Evolutionary conservation across 1,284 basidiomycete genomes (phyloP).

Genomic region (Trichosporon asahii): DNA sequence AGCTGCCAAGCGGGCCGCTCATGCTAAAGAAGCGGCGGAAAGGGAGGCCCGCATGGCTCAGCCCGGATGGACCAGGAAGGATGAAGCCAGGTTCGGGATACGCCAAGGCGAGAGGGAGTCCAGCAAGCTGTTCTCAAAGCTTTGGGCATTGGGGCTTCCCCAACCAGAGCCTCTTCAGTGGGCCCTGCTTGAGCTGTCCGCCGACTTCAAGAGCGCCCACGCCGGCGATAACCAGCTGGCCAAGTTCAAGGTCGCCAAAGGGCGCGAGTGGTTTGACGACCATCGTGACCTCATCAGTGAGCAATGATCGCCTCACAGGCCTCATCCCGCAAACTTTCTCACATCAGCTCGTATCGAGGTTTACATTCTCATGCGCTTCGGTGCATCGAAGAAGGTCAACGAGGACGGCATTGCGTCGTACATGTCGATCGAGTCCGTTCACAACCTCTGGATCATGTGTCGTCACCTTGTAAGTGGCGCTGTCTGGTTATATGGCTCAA

Average conservation of each 20-base stretch:
- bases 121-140: background rate
- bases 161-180: background rate
- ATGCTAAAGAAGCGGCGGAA: background rate
- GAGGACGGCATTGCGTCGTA: background rate
- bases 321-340: background rate
- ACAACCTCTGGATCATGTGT: background rate
- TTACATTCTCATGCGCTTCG: background rate
- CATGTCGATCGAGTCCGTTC: background rate
- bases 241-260: background rate
- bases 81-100: background rate
- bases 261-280: background rate
- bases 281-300: background rate
- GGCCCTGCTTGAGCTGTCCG: background rate
- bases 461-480: background rate
- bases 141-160: background rate
- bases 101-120: background rate
- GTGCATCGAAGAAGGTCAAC: background rate
- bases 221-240: background rate
- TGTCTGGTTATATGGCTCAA: background rate
- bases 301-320: background rate
- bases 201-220: slow-evolving; percentile 1
- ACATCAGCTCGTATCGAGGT: background rate
- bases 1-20: background rate
- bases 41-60: no score
- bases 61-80: background rate